A percentile compares a stretch with the other conserved stretches of the same genome.
These are phyloP conservation scores for Mycena maculata DNA, from an alignment of 768 basidiomycete genomes.

Conservation along the genomic window DNA sequence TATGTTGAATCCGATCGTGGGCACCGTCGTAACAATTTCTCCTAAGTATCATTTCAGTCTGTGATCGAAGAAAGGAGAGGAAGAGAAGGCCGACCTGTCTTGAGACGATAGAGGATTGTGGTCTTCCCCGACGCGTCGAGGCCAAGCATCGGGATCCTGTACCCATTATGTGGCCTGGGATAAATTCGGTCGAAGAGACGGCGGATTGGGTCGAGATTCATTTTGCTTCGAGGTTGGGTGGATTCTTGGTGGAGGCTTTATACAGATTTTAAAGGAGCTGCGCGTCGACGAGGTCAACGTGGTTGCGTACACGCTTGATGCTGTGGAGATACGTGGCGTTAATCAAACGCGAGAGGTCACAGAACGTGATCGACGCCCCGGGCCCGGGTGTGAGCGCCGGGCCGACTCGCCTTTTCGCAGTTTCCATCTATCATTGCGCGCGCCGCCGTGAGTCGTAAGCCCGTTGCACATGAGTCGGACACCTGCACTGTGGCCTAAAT, in stretches of 20 bases:
- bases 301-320: no score
- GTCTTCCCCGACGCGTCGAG: constrained; percentile 59
- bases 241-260: background rate
- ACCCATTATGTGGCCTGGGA: constrained; percentile 26
- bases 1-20: constrained; percentile 68
- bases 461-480: background rate
- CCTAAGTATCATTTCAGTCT: constrained; percentile 29
- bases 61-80: no score
- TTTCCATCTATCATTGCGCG: no score
- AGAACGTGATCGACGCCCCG: no score
- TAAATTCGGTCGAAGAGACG: constrained; percentile 47
- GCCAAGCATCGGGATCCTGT: constrained; percentile 48
- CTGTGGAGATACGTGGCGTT: no score
- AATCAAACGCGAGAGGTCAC: no score
- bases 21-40: constrained; percentile 52
- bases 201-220: constrained; percentile 34
- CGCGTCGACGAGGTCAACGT: background rate
- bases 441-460: background rate
- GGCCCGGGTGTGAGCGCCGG: no score
- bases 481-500: background rate
- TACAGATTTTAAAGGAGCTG: background rate
- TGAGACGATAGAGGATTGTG: constrained; percentile 59
- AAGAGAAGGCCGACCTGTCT: constrained; percentile 30
- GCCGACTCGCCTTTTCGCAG: no score
- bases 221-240: background rate